Conservation (phyloP, 1,284 basidiomycete species). For the Ustilago bromivora region DNA sequence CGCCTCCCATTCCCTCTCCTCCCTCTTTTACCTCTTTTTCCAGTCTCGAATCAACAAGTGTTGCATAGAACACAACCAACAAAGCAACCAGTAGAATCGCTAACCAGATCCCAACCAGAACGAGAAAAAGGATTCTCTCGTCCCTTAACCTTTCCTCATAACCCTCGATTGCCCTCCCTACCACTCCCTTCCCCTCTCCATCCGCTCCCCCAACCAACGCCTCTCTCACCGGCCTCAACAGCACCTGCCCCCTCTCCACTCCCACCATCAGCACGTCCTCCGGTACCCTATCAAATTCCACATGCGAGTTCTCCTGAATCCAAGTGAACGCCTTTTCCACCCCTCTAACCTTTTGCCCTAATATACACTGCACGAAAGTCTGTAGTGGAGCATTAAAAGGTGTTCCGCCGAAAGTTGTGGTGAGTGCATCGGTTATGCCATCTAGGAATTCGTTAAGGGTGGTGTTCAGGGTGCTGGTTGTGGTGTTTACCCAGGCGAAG, state of each 20-base stretch:
- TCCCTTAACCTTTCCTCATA: conserved; percentile 76
- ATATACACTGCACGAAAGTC: conserved; percentile 75
- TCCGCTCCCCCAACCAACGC: conserved; percentile 50
- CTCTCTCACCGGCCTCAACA: conserved; percentile 65
- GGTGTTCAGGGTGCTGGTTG: conserved; percentile 84
- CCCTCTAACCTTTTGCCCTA: conserved; percentile 87
- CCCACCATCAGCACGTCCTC: conserved; percentile 81
- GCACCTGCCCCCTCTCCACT: conserved; percentile 78
- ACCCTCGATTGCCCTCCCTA: conserved; percentile 76
- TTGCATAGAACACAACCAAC: conserved; percentile 73
- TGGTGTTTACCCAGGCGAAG: conserved; percentile 94
- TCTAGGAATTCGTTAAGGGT: conserved; percentile 73
- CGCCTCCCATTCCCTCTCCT: not conserved
- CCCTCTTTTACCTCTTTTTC: not conserved
- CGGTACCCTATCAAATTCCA: conserved; percentile 82
- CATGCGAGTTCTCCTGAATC: conserved; percentile 85
- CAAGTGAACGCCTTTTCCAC: conserved; percentile 90
- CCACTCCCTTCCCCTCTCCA: conserved; percentile 76
- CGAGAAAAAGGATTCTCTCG: conserved; percentile 83
- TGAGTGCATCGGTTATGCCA: conserved; percentile 67
- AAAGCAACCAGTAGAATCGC: conserved; percentile 81
- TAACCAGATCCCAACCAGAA: conserved; percentile 84
- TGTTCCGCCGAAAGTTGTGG: conserved; percentile 78
- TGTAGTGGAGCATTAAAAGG: conserved; percentile 54
- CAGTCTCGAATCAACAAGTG: conserved; percentile 9